Conservation (phyloP, 768 basidiomycete genomes). For the Leccinellum luteum region DNA sequence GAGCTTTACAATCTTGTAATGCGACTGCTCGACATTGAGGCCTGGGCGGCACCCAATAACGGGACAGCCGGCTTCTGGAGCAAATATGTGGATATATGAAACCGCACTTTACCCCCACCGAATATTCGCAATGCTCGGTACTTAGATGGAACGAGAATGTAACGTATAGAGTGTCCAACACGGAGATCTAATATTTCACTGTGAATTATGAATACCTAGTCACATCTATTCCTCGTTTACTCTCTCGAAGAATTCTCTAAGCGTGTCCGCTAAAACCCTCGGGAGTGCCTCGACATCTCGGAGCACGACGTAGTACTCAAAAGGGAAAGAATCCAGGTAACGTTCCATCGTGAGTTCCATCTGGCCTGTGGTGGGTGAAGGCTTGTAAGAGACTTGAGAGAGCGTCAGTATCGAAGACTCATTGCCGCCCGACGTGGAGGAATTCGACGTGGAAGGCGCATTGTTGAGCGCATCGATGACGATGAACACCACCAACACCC, state of each 20-base stretch:
- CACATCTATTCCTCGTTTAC: slow-evolving; percentile 57
- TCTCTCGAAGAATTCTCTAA: slow-evolving; percentile 90
- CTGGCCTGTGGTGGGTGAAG: slow-evolving; percentile 43
- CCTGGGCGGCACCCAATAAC: slow-evolving; percentile 59
- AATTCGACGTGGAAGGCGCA: slow-evolving; percentile 24
- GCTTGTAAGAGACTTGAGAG: slow-evolving; percentile 86
- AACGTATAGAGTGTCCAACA: neutral
- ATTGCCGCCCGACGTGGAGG: slow-evolving; percentile 20
- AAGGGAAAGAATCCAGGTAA: slow-evolving; percentile 95
- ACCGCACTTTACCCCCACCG: neutral
- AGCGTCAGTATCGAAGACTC: slow-evolving; percentile 87
- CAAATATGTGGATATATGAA: slow-evolving; percentile 47
- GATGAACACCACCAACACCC: slow-evolving; percentile 95
- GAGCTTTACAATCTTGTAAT: slow-evolving; percentile 82
- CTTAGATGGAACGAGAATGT: neutral
- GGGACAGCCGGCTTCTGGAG: slow-evolving; percentile 87
- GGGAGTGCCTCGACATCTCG: slow-evolving; percentile 89
- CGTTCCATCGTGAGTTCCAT: slow-evolving; percentile 87
- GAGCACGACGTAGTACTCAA: slow-evolving; percentile 95
- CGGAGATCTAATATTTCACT: slow-evolving; percentile 1
- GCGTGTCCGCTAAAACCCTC: slow-evolving; percentile 80
- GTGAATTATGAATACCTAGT: neutral
- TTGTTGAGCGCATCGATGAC: slow-evolving; percentile 86
- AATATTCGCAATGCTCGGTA: neutral
- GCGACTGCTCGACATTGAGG: slow-evolving; percentile 66